These are phyloP conservation scores for Emericellopsis terricola DNA, from an alignment of 495 filamentous ascomycete species.

Conservation along the genomic window DNA sequence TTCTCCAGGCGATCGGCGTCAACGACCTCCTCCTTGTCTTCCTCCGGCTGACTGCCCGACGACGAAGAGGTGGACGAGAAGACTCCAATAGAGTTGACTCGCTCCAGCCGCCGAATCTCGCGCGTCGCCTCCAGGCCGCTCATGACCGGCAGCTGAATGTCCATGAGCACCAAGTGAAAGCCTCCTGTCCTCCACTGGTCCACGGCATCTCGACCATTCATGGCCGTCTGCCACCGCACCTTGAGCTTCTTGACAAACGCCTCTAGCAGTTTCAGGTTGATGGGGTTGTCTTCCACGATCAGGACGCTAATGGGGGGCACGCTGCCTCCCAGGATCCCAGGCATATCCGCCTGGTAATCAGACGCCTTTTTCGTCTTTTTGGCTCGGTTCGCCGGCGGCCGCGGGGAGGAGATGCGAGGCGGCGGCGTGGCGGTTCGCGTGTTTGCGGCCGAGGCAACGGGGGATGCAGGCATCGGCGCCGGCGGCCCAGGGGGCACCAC, in stretches of 20 bases:
- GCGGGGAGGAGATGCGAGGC: slow-evolving; percentile 41
- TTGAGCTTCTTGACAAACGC: slow-evolving; percentile 94
- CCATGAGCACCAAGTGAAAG: slow-evolving; percentile 97
- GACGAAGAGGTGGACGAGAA: slow-evolving; percentile 40
- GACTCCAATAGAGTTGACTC: slow-evolving; percentile 77
- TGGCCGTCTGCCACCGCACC: slow-evolving; percentile 93
- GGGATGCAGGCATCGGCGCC: slow-evolving; percentile 41
- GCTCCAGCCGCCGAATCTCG: slow-evolving; percentile 81
- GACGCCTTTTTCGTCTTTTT: slow-evolving; percentile 33
- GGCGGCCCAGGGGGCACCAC: slow-evolving; percentile 5
- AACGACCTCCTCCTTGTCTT: slow-evolving; percentile 11
- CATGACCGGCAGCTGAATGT: slow-evolving; percentile 97
- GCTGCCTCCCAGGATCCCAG: slow-evolving; percentile 59
- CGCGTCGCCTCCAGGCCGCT: slow-evolving; percentile 91
- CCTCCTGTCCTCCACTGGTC: slow-evolving; percentile 81
- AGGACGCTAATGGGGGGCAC: slow-evolving; percentile 95
- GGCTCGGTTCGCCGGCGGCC: slow-evolving; percentile 18
- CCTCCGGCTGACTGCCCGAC: slow-evolving; percentile 20
- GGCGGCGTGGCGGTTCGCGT: slow-evolving; percentile 34
- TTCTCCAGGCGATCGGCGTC: slow-evolving; percentile 55
- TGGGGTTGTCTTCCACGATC: slow-evolving; percentile 96
- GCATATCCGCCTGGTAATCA: slow-evolving; percentile 20
- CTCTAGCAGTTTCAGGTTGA: slow-evolving; percentile 84
- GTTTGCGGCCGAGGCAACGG: slow-evolving; percentile 19
- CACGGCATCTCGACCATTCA: slow-evolving; percentile 85